Base-by-base conservation (phyloP, 108 stramenopile species). In the Stephanodiscus minutulus region DNA sequence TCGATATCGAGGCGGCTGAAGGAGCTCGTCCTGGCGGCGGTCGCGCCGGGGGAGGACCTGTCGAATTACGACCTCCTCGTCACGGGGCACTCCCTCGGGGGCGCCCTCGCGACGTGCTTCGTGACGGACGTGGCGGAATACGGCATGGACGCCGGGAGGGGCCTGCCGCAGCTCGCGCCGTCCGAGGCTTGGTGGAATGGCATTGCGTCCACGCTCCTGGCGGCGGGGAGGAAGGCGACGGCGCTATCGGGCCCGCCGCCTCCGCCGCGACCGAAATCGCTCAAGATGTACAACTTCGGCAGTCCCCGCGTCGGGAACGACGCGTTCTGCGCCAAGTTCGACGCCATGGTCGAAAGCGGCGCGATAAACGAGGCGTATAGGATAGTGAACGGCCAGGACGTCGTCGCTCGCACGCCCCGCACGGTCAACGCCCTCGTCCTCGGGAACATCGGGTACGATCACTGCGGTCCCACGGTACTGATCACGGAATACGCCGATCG, bases 131-230 rank as follows among this genome's bases (percentile, higher is more conserved):
- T 95, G 49, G 93, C 82, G 15, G 88, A 92, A 66, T 87, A 77
- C 62, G 93, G 91, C 7, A 76, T 91, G 24, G 91, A 94, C 65
- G 93, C 91, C 0, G 88, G 88, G 20, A 79, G 90, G 25, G 77
- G 85, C 33, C 60, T 94, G 31, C 93, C 93, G 0, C 86, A 87
- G 56, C 68, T 82, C 8, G 77, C 73, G 60, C 77, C 81, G 0
- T 88, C 88, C 0, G 92, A 93, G 36, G 73, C 81, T 22, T 93
- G 92, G 92, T 93, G 92, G 92, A 93, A 81, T 50, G 67, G 76
- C 21, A 83, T 93, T 37, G 83, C 87, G 18, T 83, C 76, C n/a
- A 90, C 81, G 13, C 74, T 93, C 25, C 35, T 29, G 15, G 39
- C 39, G 39, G 50, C 54, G n/a, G 80, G 82, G 25, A 86, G 82